Percentiles rank a stretch among this genome's conserved stretches.
Conservation (phyloP, 495 filamentous ascomycete genomes). For the Pyrenopolyporus hunteri region DNA sequence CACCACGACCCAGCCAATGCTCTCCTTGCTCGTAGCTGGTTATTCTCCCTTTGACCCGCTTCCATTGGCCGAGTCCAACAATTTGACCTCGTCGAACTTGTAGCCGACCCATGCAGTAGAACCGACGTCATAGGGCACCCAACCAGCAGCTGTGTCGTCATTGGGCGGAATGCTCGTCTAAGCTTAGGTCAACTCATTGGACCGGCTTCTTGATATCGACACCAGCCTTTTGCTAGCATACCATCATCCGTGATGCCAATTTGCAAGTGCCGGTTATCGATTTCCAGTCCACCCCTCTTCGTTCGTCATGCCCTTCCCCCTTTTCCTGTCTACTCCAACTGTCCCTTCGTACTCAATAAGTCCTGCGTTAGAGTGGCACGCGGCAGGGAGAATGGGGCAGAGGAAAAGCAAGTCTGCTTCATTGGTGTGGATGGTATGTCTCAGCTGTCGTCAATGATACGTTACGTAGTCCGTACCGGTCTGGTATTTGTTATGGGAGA, state of each 20-base stretch:
- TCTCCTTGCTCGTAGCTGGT: constrained; percentile 15
- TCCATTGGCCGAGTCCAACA: constrained; percentile 21
- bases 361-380: constrained; percentile 24
- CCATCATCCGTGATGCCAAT: constrained; percentile 19
- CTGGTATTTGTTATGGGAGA: constrained; percentile 17
- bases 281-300: constrained; percentile 19
- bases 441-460: constrained; percentile 29
- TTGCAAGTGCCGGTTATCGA: constrained; percentile 33
- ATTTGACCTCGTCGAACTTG: constrained; percentile 22
- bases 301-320: constrained; percentile 7
- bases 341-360: constrained; percentile 14
- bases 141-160: constrained; percentile 35
- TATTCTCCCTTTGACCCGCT: constrained; percentile 1
- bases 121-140: constrained; percentile 36
- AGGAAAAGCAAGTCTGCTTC: constrained; percentile 23
- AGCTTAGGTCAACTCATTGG: constrained; percentile 17
- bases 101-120: constrained; percentile 25
- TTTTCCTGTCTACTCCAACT: constrained; percentile 26
- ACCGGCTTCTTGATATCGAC: constrained; percentile 22
- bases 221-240: constrained; percentile 29
- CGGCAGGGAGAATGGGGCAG: constrained; percentile 18
- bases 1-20: constrained; percentile 33
- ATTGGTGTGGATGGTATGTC: constrained; percentile 26
- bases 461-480: constrained; percentile 20
- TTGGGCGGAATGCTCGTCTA: constrained; percentile 33